Evolutionary conservation across 2,329 filamentous ascomycete genomes (phyloP), one percentile per base, ranked within the genome.

Genomic region (Orbilia quercus): DNA sequence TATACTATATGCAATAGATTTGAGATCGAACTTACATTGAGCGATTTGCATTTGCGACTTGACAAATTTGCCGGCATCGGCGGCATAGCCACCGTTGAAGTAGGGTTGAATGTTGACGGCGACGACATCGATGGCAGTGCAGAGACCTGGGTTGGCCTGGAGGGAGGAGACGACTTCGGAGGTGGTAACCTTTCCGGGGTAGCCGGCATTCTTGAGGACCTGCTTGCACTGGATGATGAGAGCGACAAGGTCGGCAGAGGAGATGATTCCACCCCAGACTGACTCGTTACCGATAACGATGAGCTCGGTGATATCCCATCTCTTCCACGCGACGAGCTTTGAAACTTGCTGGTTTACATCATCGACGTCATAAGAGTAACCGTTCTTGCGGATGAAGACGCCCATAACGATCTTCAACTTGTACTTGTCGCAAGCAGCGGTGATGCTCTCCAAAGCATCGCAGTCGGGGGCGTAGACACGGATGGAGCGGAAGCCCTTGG

Each of bases 401-500:
- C 94, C 94, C 74, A 96, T 83, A 81, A 97, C 94, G 81, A 97
- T 84, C 81, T 89, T 89, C 73, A 97, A 80, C 73, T 89, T 89
- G 81, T 89, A 80, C 77, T 86, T 81, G 78, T 85, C 81, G 82
- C 86, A 88, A 71, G 91, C 90, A 45, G 82, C 81, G 75, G 91
- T 91, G 69, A 97, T 89, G 81, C 87, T 89, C 80, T 88, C 82
- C 74, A 96, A 90, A 63, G 89, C 90, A 82, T 86, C 85, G 85
- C 94, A 98, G 86, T 97, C 93, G 77, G 92, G 93, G 76, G 90
- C 91, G 88, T 98, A 98, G 80, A 95, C 84, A 81, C 94, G 93
- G 80, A 94, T 81, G 54, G 86, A 83, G 75, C 82, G 82, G 86
- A 93, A 92, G 72, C 90, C 90, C 76, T 86, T 86, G 59, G 77